A percentile compares a stretch with the other conserved stretches of the same genome.
Evolutionary conservation across 768 basidiomycete genomes (phyloP).

Genomic region (Termitomyces sp.): DNA sequence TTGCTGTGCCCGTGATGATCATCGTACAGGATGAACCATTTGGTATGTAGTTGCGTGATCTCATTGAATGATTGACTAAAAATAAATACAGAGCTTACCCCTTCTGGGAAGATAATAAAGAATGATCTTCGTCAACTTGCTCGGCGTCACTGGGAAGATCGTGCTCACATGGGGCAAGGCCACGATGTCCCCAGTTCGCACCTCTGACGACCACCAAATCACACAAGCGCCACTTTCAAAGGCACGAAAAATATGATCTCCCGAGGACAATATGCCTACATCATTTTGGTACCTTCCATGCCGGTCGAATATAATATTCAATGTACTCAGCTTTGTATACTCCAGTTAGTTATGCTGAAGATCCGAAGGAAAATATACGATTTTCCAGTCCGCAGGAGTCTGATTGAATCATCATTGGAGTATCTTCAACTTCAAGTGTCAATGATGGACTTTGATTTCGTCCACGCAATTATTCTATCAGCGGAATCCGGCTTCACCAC

Average conservation of each 20-base stretch:
- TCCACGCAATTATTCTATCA: neutral
- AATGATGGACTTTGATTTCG: neutral
- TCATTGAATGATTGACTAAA: neutral
- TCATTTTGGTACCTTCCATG: neutral
- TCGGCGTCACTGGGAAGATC: conserved; percentile 34
- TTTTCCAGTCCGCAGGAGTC: neutral
- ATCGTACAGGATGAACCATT: conserved; percentile 41
- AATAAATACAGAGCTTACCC: conserved; percentile 38
- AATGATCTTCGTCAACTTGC: conserved; percentile 42
- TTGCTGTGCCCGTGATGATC: conserved; percentile 61
- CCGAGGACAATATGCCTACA: neutral
- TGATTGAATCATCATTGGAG: neutral
- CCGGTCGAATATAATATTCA: neutral
- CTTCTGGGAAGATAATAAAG: conserved; percentile 56
- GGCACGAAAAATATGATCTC: neutral
- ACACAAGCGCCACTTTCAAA: too few species aligned
- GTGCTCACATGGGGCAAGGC: conserved; percentile 9
- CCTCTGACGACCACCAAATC: neutral
- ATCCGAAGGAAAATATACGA: neutral
- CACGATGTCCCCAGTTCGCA: neutral
- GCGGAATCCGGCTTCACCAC: neutral
- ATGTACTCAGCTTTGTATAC: neutral
- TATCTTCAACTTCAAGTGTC: neutral
- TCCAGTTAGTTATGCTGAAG: neutral
- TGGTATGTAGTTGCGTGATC: conserved; percentile 18